Base-by-base conservation (phyloP, 2,329 filamentous ascomycete species). In the Penicillium sp. region DNA sequence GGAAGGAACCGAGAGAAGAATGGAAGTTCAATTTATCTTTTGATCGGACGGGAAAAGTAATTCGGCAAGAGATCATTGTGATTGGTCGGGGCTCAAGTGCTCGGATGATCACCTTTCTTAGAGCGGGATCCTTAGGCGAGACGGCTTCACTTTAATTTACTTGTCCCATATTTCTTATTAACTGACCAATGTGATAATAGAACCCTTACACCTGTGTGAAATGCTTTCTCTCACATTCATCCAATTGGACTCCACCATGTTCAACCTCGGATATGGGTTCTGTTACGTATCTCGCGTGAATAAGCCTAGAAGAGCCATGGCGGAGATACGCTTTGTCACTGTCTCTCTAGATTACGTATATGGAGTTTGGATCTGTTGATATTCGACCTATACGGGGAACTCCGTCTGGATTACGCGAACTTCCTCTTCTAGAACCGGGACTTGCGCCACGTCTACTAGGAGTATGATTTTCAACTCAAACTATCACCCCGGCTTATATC, bases 91-190 rank as follows among this genome's bases (percentile, higher is more conserved):
- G 19, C 38, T 47, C 41, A 46, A 52, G 63, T 60, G 60, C 62
- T 65, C 61, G 59, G 65, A 67, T 64, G 58, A 50, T 48, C 60
- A 59, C 60, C 64, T 69, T 71, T 64, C 70, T 73, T 46, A 69
- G 69, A 71, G 66, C 60, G 69, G 70, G 69, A 72, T 68, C 57
- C 62, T 67, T 73, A 73, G 62, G 70, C 71, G 71, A 73, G 68
- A 42, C 49, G 56, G 49, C 49, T 58, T 57, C 54, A 57, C 43
- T 53, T 43, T 55, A 31, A 31, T 31, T 31, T 31, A 31, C 30
- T 44, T 35, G 38, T 43, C 31, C 47, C 53, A 55, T 53, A 35
- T 41, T 41, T 38, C 41, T 50, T 41, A 25, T 31, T 55, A 48
- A 35, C 22, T 17, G 50, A 41, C 49, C 50, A 49, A 54, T 54